These are phyloP conservation scores for Nothophoma quercina DNA, from an alignment of 2,329 filamentous ascomycete species.

Conservation along the genomic window DNA sequence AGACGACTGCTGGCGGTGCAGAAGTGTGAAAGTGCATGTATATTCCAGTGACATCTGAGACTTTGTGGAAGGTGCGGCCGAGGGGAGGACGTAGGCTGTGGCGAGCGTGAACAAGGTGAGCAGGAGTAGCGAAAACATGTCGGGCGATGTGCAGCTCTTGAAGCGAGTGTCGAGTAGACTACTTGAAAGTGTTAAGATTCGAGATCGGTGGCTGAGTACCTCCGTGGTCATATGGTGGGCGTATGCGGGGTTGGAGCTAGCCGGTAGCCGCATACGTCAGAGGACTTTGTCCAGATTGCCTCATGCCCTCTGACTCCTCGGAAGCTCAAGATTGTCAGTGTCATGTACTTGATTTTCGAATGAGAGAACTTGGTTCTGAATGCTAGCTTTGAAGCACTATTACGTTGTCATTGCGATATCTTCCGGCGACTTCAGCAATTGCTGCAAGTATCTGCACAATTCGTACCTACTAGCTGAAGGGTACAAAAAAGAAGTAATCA, in stretches of 20 bases:
- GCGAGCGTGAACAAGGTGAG: not conserved
- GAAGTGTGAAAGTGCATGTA: constrained; percentile 29
- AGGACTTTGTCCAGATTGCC: not conserved
- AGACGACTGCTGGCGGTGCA: constrained; percentile 20
- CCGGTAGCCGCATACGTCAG: constrained; percentile 13
- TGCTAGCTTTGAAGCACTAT: no score
- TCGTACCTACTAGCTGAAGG: no score
- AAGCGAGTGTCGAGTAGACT: not conserved
- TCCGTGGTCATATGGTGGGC: constrained; percentile 1
- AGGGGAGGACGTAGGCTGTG: not conserved
- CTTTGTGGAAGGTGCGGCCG: not conserved
- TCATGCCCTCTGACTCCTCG: no score
- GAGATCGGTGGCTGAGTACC: constrained; percentile 6
- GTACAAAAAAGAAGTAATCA: no score
- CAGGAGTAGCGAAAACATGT: not conserved
- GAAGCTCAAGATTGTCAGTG: no score
- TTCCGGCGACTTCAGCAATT: no score
- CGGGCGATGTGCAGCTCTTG: not conserved
- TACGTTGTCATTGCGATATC: no score
- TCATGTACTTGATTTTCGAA: no score
- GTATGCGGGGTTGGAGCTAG: constrained; percentile 10
- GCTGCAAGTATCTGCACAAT: no score
- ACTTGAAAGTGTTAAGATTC: not conserved
- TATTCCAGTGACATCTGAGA: not conserved
- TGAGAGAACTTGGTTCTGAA: no score